Evolutionary conservation across 2,329 filamentous ascomycete genomes (phyloP).

Genomic region (Celoporthe dispersa): DNA sequence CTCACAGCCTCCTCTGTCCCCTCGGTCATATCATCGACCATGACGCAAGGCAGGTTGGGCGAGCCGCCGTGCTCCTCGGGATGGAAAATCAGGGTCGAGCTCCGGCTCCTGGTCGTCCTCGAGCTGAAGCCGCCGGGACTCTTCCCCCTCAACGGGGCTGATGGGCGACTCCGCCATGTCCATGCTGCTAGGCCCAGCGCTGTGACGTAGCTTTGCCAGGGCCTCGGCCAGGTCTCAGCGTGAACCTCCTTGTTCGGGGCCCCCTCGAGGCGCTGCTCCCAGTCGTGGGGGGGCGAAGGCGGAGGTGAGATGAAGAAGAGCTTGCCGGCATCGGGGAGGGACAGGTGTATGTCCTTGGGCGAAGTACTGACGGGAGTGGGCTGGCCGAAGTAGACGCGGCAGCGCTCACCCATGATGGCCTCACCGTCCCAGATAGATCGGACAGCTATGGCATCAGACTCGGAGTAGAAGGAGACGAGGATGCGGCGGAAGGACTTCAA

Average conservation of each 20-base stretch:
- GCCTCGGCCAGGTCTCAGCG: constrained; percentile 72
- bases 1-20: constrained; percentile 49
- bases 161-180: constrained; percentile 37
- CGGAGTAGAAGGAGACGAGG: constrained; percentile 75
- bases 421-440: constrained; percentile 76
- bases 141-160: constrained; percentile 34
- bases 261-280: constrained; percentile 70
- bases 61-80: constrained; percentile 59
- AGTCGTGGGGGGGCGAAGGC: constrained; percentile 69
- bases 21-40: constrained; percentile 70
- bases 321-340: constrained; percentile 71
- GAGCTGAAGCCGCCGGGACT: constrained; percentile 30
- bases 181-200: constrained; percentile 31
- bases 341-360: constrained; percentile 59
- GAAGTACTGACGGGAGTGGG: constrained; percentile 58
- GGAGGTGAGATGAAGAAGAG: constrained; percentile 75
- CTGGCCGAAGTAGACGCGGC: constrained; percentile 72
- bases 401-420: constrained; percentile 69
- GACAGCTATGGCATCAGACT: constrained; percentile 71
- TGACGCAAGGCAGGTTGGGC: constrained; percentile 65
- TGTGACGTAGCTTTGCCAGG: constrained; percentile 63
- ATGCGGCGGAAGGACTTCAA: constrained; percentile 84
- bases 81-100: constrained; percentile 69
- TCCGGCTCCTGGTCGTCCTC: constrained; percentile 54
- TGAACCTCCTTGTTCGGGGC: constrained; percentile 73